Evolutionary conservation across 225 moss, liverwort and hornwort genomes (phyloP).

Genomic region (Ulota crispa): DNA sequence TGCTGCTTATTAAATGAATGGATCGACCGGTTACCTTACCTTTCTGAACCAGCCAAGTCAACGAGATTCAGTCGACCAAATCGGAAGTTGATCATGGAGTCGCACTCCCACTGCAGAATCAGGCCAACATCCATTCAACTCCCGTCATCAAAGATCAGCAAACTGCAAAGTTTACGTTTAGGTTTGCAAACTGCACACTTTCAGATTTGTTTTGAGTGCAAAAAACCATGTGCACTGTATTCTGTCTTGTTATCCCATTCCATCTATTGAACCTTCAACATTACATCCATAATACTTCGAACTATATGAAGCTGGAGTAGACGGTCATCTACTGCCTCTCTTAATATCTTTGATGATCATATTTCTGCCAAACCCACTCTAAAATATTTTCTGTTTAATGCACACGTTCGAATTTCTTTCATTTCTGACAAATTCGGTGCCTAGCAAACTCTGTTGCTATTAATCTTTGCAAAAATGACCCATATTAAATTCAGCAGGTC

Average conservation of each 20-base stretch:
- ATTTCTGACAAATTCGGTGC: background rate
- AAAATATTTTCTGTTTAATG: background rate
- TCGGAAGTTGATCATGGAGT: slow-evolving; percentile 89
- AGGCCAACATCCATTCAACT: background rate
- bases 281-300: background rate
- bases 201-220: background rate
- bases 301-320: background rate
- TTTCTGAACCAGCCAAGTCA: slow-evolving; percentile 94
- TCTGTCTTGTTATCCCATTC: background rate
- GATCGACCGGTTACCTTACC: slow-evolving; percentile 32
- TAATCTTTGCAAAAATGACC: background rate
- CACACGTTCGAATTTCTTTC: background rate
- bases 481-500: background rate
- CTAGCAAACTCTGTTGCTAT: background rate
- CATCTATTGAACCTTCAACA: background rate
- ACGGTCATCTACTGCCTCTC: background rate
- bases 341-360: background rate
- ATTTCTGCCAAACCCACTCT: background rate
- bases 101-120: slow-evolving; percentile 72
- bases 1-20: background rate
- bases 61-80: slow-evolving; percentile 91
- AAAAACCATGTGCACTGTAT: background rate
- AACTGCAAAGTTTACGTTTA: background rate
- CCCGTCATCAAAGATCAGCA: slow-evolving; percentile 8
- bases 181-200: background rate